A percentile compares a stretch with the other conserved stretches of the same genome.
These are phyloP conservation scores for Angophora floribunda DNA, from an alignment of 345 rosid genomes.

Conservation along the genomic window DNA sequence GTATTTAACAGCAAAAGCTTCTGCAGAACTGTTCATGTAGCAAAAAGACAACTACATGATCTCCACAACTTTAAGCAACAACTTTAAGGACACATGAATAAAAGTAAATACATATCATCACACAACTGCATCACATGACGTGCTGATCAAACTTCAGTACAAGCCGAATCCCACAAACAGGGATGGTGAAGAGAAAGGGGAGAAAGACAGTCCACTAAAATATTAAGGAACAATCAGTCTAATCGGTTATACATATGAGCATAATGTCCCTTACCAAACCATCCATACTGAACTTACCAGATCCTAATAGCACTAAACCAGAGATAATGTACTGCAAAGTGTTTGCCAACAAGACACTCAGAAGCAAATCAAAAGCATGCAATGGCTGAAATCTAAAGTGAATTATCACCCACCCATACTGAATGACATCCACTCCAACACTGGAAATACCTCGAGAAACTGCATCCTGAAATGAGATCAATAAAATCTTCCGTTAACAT, in stretches of 20 bases:
- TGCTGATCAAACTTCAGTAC: neutral
- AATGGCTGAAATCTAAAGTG: neutral
- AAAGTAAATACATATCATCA: neutral
- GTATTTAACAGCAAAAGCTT: neutral
- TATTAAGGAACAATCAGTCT: neutral
- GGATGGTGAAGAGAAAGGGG: neutral
- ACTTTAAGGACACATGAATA: neutral
- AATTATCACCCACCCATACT: conserved; percentile 63
- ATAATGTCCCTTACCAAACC: neutral
- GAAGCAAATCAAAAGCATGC: neutral
- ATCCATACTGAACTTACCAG: neutral
- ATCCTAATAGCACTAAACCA: neutral
- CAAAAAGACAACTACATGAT: neutral
- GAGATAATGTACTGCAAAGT: neutral
- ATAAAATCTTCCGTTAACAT: conserved; percentile 1
- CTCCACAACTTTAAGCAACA: neutral
- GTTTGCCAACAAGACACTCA: neutral
- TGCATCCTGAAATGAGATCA: conserved; percentile 55
- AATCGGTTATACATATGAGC: neutral
- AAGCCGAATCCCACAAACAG: neutral
- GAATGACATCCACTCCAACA: conserved; percentile 74
- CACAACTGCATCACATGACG: neutral
- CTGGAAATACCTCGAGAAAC: conserved; percentile 74
- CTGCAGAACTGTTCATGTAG: neutral
- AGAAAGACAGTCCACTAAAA: neutral